A percentile compares a stretch with the other conserved stretches of the same genome.
Conservation (phyloP, 2,329 filamentous ascomycete genomes). For the Alternaria ventricosa region DNA sequence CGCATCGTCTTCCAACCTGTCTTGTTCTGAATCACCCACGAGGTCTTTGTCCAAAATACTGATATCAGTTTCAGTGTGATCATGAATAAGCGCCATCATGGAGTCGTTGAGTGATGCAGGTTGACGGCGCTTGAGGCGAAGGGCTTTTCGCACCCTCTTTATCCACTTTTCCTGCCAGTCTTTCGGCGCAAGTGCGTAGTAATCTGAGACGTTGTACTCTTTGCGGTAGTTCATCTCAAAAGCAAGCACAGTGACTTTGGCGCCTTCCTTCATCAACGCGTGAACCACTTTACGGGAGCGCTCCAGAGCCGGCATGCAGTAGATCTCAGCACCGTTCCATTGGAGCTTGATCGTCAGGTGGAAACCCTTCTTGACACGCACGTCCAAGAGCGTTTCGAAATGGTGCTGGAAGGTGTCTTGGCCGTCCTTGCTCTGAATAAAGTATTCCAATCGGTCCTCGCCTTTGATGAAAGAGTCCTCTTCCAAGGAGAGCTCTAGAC, state of each 20-base stretch:
- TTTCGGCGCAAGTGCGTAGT: neutral
- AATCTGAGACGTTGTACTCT: neutral
- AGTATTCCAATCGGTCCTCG: neutral
- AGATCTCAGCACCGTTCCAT: neutral
- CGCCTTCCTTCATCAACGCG: neutral
- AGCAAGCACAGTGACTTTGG: neutral
- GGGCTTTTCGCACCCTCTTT: neutral
- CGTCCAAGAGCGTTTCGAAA: neutral
- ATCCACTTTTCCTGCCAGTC: neutral
- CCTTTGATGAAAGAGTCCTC: neutral
- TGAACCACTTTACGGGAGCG: neutral
- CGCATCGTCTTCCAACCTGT: too few relatives aligned
- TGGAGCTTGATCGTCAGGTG: neutral
- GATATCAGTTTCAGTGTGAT: too few relatives aligned
- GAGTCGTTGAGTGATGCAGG: accelerated
- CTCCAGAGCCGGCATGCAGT: neutral
- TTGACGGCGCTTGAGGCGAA: accelerated
- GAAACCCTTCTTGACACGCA: neutral
- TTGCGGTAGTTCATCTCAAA: too few relatives aligned
- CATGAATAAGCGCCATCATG: neutral
- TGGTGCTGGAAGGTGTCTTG: neutral
- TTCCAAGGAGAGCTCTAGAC: neutral
- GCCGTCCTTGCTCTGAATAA: neutral
- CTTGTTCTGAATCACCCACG: too few relatives aligned
- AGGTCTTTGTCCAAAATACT: too few relatives aligned